Base-by-base conservation (phyloP, 345 rosid genomes). In the Linum trigynum region DNA sequence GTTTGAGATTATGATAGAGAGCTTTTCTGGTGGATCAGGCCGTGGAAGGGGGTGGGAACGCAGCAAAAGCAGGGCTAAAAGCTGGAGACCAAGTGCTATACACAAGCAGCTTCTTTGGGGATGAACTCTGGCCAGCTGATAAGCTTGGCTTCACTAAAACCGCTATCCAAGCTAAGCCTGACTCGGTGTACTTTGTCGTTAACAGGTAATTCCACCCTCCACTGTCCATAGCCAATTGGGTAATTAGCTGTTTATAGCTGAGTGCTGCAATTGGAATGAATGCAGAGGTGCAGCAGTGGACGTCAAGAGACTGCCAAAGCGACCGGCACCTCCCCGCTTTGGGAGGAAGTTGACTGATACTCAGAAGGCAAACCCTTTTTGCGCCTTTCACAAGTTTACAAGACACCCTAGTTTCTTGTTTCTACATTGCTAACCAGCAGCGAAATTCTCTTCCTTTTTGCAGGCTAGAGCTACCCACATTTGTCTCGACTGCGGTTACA, bases 71-170 rank as follows among this genome's bases (percentile, higher is more conserved):
- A 35, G 98, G 98, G 68, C 85, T 92, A 23, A 92, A 89, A 70
- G 39, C 88, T 5, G 98, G 98, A 59, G 97, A 92, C 72, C 98
- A 92, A 71, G 98, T 92, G 40, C 65, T 89, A 17, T 92, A 92
- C 82, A 92, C 98, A 37, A 92, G 98, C 75, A 92, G 97, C 78
- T 92, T 92, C 85, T 92, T 92, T 39, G 98, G 98, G 2, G 98
- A 92, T 76, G 98, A 92, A 71, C 97, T 92, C 69, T 92, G 98
- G 98, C 98, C 98, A 32, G 98, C 98, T 3, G 98, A 92, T 78
- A 92, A 92, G 79, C 75, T 92, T 4, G 98, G 98, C 7, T 92
- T 92, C 59, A 92, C 98, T 42, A 92, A 92, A 84, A 92, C 98
- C 59, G 98, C 98, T 8, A 80, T 92, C 74, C 98, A 92, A 78